Conservation (phyloP, 2,329 filamentous ascomycete genomes). For the Tricladium varicosporioides region DNA sequence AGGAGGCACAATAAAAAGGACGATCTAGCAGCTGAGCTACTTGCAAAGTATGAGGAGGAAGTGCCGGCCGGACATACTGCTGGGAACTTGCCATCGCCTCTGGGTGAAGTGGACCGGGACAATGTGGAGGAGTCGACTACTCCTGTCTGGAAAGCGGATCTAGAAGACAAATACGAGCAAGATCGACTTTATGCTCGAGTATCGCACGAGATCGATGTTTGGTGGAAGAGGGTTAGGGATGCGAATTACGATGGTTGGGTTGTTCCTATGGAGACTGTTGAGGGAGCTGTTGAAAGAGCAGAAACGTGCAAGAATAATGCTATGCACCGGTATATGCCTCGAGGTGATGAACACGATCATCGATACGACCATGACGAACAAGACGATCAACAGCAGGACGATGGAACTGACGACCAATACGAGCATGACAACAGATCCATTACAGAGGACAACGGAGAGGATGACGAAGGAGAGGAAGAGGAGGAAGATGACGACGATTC, state of each 20-base stretch:
- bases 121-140: conserved; percentile 25
- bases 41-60: conserved; percentile 50
- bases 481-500: conserved; percentile 74
- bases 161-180: conserved; percentile 56
- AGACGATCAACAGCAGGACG: conserved; percentile 41
- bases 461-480: conserved; percentile 60
- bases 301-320: conserved; percentile 59
- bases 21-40: conserved; percentile 50
- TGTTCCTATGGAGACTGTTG: conserved; percentile 57
- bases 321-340: conserved; percentile 46
- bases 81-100: conserved; percentile 25
- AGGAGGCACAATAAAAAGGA: conserved; percentile 60
- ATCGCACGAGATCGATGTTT: conserved; percentile 62
- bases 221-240: conserved; percentile 61
- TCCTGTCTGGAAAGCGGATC: conserved; percentile 38
- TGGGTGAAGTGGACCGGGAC: conserved; percentile 17
- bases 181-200: conserved; percentile 59
- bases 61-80: conserved; percentile 33
- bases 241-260: conserved; percentile 59
- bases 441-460: conserved; percentile 44
- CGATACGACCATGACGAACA: conserved; percentile 50
- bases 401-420: conserved; percentile 39
- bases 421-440: conserved; percentile 45
- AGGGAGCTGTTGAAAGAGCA: conserved; percentile 55
- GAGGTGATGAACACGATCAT: conserved; percentile 36